phyloP scores from a whole-genome alignment of 192 early-diverging fungal genomes.

The Linnemannia exigua region DNA sequence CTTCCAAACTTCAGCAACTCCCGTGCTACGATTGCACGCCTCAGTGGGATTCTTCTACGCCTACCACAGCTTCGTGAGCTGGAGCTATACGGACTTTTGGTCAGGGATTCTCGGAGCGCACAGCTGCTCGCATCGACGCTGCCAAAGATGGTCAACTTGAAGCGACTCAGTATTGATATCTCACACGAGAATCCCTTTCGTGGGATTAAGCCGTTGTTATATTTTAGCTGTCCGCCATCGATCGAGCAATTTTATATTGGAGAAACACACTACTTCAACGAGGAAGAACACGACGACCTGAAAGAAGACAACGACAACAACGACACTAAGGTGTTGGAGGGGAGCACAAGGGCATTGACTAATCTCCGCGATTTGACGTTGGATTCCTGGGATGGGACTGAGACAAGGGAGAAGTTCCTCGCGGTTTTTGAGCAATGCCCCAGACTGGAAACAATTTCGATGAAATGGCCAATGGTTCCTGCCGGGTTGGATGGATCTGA shows the following conservation, averaged over 20 bases:
- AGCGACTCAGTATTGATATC: too few relatives aligned
- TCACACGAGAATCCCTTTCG: neutral
- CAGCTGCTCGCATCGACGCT: too few relatives aligned
- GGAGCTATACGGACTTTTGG: too few relatives aligned
- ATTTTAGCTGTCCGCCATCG: neutral
- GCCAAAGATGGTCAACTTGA: too few relatives aligned
- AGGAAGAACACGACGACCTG: neutral
- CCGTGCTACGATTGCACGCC: too few relatives aligned
- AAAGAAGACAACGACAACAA: neutral
- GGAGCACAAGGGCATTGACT: neutral
- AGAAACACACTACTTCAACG: neutral
- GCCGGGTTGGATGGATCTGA: neutral
- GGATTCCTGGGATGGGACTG: neutral
- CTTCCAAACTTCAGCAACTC: too few relatives aligned
- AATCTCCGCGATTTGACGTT: neutral
- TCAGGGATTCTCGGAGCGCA: too few relatives aligned
- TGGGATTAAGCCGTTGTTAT: neutral
- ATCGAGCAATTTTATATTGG: neutral
- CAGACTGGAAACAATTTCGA: neutral
- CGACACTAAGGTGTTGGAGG: neutral
- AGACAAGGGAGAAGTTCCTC: neutral
- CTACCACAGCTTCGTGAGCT: too few relatives aligned
- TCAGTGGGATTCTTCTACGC: too few relatives aligned
- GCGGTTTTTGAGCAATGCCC: neutral
- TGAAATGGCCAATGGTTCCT: neutral